phyloP scores from a whole-genome alignment of 2,329 filamentous ascomycete genomes.

The Endoconidiophora laricicola region DNA sequence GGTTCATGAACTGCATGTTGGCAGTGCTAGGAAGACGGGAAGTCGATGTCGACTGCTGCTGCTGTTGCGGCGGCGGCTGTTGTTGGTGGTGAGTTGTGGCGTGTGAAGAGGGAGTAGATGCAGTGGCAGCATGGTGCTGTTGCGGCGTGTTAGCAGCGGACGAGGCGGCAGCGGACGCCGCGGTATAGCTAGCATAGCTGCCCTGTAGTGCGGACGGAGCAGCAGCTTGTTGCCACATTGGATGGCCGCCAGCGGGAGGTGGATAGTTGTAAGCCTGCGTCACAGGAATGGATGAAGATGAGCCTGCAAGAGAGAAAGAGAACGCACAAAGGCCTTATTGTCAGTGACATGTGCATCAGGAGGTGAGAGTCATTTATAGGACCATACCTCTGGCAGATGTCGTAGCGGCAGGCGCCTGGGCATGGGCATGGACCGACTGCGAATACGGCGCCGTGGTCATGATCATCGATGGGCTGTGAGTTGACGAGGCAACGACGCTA shows the following conservation, averaged over 20 bases:
- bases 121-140: slow-evolving; percentile 16
- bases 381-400: slow-evolving; percentile 55
- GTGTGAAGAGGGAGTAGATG: background rate
- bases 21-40: slow-evolving; percentile 35
- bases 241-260: slow-evolving; percentile 24
- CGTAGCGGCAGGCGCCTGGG: slow-evolving; percentile 55
- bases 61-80: background rate
- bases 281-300: slow-evolving; percentile 28
- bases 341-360: slow-evolving; percentile 27
- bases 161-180: slow-evolving; percentile 34
- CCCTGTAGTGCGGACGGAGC: slow-evolving; percentile 41
- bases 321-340: background rate
- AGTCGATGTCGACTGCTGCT: background rate
- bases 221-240: slow-evolving; percentile 49
- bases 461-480: slow-evolving; percentile 48
- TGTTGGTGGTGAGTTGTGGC: background rate
- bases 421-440: slow-evolving; percentile 53
- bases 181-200: slow-evolving; percentile 35
- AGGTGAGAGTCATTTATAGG: slow-evolving; percentile 28
- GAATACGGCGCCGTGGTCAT: slow-evolving; percentile 51
- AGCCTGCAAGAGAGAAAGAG: slow-evolving; percentile 3
- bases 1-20: slow-evolving; percentile 43
- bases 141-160: slow-evolving; percentile 41
- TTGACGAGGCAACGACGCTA: slow-evolving; percentile 28
- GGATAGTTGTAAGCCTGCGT: slow-evolving; percentile 46